A percentile compares a stretch with the other conserved stretches of the same genome.
phyloP scores from a whole-genome alignment of 805 yeast species.

The Hanseniaspora nectarophila region DNA sequence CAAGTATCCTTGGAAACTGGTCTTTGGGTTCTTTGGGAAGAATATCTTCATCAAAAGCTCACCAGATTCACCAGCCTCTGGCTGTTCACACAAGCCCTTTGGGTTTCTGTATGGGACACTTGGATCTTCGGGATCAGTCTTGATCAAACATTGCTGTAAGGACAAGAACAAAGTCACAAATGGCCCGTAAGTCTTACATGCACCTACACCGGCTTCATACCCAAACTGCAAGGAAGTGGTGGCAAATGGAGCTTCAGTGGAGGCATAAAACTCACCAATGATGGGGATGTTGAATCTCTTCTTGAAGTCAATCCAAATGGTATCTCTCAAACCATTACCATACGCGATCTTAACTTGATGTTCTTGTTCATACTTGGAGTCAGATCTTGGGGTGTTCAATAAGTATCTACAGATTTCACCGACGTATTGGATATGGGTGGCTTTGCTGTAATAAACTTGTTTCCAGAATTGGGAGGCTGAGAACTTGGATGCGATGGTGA shows the following conservation, averaged over 20 bases:
- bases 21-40: constrained; percentile 50
- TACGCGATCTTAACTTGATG: constrained; percentile 61
- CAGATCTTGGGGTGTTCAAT: constrained; percentile 47
- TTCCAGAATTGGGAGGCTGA: constrained; percentile 82
- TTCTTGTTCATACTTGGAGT: constrained; percentile 42
- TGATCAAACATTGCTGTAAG: constrained; percentile 48
- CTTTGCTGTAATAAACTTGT: constrained; percentile 55
- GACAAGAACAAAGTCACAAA: constrained; percentile 42
- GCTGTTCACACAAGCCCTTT: constrained; percentile 45
- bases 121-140: constrained; percentile 72
- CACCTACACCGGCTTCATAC: constrained; percentile 63
- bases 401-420: constrained; percentile 90
- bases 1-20: constrained; percentile 78
- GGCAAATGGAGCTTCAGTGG: constrained; percentile 87
- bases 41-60: constrained; percentile 71
- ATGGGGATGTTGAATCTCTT: constrained; percentile 59
- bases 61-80: constrained; percentile 61
- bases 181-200: constrained; percentile 69
- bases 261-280: constrained; percentile 85
- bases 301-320: constrained; percentile 77
- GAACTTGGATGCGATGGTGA: constrained; percentile 69
- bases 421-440: constrained; percentile 83
- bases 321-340: constrained; percentile 85
- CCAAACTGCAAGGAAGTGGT: constrained; percentile 70
- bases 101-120: constrained; percentile 59